phyloP scores from a whole-genome alignment of 148 eudicot genomes.

The Rhododendron ferrugineum region DNA sequence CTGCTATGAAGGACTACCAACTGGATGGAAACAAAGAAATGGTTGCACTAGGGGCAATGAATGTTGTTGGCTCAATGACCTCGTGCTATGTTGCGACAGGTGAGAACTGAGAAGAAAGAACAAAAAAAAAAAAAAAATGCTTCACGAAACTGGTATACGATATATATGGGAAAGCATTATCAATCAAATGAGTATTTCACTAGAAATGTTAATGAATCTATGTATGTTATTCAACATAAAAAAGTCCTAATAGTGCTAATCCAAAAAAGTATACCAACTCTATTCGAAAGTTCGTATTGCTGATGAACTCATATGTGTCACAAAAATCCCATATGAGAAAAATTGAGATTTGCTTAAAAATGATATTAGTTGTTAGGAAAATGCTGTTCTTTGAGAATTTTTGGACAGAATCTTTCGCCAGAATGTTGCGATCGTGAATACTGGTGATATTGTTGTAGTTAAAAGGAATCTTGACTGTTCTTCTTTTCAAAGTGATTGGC shows the following conservation, averaged over 20 bases:
- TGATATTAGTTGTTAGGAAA: not conserved
- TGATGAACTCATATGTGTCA: not conserved
- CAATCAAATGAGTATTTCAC: not conserved
- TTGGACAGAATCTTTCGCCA: not conserved
- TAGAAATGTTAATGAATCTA: not conserved
- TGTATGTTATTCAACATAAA: not conserved
- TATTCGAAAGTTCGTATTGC: not conserved
- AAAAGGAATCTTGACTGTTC: not conserved
- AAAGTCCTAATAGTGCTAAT: not conserved
- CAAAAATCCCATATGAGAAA: not conserved
- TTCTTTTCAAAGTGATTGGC: not conserved
- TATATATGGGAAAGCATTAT: not conserved
- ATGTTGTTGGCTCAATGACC: conserved; percentile 66
- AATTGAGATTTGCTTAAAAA: not conserved
- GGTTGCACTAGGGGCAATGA: conserved; percentile 70
- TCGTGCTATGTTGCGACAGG: conserved; percentile 79
- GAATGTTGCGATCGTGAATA: not conserved
- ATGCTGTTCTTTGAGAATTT: not conserved
- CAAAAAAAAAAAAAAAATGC: not conserved
- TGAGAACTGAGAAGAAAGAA: conserved; percentile 19
- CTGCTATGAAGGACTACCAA: conserved; percentile 64
- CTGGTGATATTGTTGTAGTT: not conserved
- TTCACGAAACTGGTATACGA: not conserved
- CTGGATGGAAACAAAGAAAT: conserved; percentile 73
- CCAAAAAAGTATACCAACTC: not conserved